Conservation (phyloP, 495 filamentous ascomycete genomes). For the Lentithecium fluviatile region DNA sequence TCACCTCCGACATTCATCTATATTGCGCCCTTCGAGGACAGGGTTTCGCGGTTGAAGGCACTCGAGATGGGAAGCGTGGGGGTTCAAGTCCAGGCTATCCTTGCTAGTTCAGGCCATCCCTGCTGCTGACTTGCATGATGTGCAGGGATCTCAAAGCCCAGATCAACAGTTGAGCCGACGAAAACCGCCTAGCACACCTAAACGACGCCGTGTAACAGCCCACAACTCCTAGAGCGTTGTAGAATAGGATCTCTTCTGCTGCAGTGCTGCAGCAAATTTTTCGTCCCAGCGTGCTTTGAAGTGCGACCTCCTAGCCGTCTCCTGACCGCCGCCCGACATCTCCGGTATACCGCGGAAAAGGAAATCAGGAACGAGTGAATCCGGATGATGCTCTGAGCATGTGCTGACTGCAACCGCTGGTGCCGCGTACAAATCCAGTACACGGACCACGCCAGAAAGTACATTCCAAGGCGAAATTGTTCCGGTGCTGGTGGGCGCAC, state of each 20-base stretch:
- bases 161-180: conserved; percentile 3
- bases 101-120: neutral
- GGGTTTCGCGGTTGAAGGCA: neutral
- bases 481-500: neutral
- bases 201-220: too few relatives aligned
- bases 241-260: neutral
- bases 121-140: neutral
- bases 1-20: too few relatives aligned
- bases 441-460: too few relatives aligned
- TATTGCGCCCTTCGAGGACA: too few relatives aligned
- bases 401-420: too few relatives aligned
- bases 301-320: too few relatives aligned
- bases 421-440: too few relatives aligned
- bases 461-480: neutral
- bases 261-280: neutral
- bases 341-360: too few relatives aligned
- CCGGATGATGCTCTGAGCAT: too few relatives aligned
- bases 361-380: too few relatives aligned
- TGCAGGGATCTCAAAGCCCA: neutral
- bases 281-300: too few relatives aligned
- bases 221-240: neutral
- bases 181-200: neutral
- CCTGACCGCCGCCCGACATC: too few relatives aligned
- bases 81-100: neutral
- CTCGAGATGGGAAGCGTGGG: neutral